These are phyloP conservation scores for Teratosphaeria viscida DNA, from an alignment of 2,329 filamentous ascomycete genomes.

Conservation along the genomic window DNA sequence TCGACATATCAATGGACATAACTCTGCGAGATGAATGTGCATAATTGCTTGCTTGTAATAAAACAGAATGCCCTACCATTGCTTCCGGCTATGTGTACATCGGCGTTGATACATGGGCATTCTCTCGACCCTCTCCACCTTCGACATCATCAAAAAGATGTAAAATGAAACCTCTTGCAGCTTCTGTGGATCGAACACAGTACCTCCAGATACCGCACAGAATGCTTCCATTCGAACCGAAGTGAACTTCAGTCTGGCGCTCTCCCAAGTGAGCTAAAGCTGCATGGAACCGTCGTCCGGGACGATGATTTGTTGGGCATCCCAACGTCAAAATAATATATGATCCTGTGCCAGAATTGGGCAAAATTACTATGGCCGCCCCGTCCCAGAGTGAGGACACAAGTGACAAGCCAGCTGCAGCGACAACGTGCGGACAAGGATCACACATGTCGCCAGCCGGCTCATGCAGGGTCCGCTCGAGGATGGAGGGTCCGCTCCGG, in stretches of 20 bases:
- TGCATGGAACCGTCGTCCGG: background rate
- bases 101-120: background rate
- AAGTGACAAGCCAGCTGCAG: background rate
- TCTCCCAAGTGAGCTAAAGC: constrained; percentile 30
- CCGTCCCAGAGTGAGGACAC: background rate
- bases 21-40: background rate
- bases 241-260: constrained; percentile 29
- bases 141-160: background rate
- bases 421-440: background rate
- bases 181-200: constrained; percentile 4
- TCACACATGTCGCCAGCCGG: background rate
- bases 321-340: background rate
- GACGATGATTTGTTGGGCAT: background rate
- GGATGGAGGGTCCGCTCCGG: background rate
- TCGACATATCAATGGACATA: background rate
- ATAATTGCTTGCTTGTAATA: background rate
- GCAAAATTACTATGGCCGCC: too few species aligned
- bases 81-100: background rate
- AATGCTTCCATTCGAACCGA: constrained; percentile 11
- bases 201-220: constrained; percentile 25
- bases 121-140: background rate
- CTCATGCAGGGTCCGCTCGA: background rate
- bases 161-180: background rate
- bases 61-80: background rate
- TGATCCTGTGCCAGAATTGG: background rate